phyloP scores from a whole-genome alignment of 768 basidiomycete species.

The Mycena maculata region DNA sequence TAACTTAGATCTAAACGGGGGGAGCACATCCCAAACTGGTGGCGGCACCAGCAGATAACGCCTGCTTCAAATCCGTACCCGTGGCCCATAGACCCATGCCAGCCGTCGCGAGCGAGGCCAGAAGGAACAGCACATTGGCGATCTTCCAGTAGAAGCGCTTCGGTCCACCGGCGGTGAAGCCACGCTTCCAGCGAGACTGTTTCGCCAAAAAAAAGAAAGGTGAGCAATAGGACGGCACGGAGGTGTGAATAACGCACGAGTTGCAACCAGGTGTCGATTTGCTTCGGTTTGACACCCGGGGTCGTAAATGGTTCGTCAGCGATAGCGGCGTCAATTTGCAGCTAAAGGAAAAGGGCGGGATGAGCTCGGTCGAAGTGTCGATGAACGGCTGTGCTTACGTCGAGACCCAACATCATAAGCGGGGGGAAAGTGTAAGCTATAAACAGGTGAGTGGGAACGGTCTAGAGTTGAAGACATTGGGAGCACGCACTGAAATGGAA shows the following conservation, averaged over 20 bases:
- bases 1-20: background rate
- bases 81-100: slow-evolving; percentile 18
- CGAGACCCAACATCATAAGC: slow-evolving; percentile 17
- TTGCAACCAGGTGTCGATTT: slow-evolving; percentile 6
- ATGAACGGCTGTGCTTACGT: background rate
- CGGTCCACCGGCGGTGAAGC: slow-evolving; percentile 1
- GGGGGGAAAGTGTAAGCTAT: slow-evolving; percentile 15
- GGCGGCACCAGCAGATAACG: background rate
- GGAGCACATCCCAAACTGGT: slow-evolving; percentile 9
- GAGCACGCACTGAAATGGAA: slow-evolving; percentile 18
- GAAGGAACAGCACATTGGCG: background rate
- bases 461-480: background rate
- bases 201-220: background rate
- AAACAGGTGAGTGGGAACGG: background rate
- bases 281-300: slow-evolving; percentile 6
- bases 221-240: background rate
- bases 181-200: slow-evolving; percentile 16
- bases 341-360: background rate
- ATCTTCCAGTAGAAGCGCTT: slow-evolving; percentile 14
- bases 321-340: slow-evolving; percentile 13
- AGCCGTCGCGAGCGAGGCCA: slow-evolving; percentile 10
- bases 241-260: background rate
- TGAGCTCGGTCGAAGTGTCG: too few species aligned
- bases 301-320: slow-evolving; percentile 9
- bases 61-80: slow-evolving; percentile 8